phyloP scores from a whole-genome alignment of 192 early-diverging fungal genomes.

The Coemansia sp. region DNA sequence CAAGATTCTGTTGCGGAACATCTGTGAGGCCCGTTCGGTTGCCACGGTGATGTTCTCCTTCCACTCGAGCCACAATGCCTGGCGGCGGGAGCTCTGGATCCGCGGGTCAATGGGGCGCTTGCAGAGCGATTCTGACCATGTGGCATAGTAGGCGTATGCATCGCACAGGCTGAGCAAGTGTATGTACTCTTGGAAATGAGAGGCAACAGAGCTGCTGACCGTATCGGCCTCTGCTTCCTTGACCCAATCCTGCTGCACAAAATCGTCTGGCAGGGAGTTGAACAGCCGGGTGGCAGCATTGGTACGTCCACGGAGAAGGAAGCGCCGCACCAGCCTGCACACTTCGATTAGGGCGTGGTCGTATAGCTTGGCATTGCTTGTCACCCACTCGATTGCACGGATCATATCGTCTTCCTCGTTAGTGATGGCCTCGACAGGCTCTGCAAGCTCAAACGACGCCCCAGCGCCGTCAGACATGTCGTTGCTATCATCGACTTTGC shows the following conservation, averaged over 20 bases:
- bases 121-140: slow-evolving; percentile 46
- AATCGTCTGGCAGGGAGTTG: slow-evolving; percentile 50
- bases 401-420: slow-evolving; percentile 45
- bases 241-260: slow-evolving; percentile 51
- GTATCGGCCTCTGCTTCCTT: slow-evolving; percentile 7
- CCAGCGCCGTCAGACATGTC: neutral
- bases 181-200: slow-evolving; percentile 50
- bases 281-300: slow-evolving; percentile 52
- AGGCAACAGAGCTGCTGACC: neutral
- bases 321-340: slow-evolving; percentile 57
- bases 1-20: slow-evolving; percentile 39
- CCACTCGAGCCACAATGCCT: slow-evolving; percentile 45
- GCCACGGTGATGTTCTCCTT: slow-evolving; percentile 15
- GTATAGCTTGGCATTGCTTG: slow-evolving; percentile 47
- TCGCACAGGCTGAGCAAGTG: slow-evolving; percentile 51
- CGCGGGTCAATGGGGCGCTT: slow-evolving; percentile 24
- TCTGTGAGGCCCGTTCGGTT: slow-evolving; percentile 25
- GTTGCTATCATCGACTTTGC: neutral
- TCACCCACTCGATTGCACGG: slow-evolving; percentile 63
- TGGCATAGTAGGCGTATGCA: slow-evolving; percentile 37
- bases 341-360: slow-evolving; percentile 45
- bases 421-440: slow-evolving; percentile 28
- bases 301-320: slow-evolving; percentile 56
- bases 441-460: slow-evolving; percentile 24
- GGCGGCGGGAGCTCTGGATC: slow-evolving; percentile 8